Evolutionary conservation across 345 rosid genomes (phyloP).

Genomic region (Barbarea vulgaris): DNA sequence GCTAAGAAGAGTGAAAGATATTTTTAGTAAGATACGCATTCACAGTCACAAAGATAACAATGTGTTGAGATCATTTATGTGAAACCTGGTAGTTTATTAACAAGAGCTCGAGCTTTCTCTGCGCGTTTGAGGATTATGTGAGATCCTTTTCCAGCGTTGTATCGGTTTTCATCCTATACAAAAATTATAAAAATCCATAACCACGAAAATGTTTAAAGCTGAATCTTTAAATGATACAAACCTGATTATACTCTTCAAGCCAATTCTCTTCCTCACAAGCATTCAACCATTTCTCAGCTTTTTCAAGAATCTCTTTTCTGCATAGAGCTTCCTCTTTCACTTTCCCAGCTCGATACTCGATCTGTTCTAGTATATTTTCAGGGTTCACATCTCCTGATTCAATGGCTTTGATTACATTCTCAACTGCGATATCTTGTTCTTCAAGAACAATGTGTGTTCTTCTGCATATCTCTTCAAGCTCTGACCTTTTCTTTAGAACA

Average conservation of each 20-base stretch:
- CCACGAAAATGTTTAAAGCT: constrained; percentile 11
- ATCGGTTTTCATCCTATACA: constrained; percentile 89
- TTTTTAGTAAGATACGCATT: background rate
- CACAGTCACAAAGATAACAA: constrained; percentile 8
- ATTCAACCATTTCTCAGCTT: constrained; percentile 88
- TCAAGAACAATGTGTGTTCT: constrained; percentile 80
- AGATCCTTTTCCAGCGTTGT: constrained; percentile 92
- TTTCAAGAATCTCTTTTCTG: constrained; percentile 91
- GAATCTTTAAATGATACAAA: background rate
- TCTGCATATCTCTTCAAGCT: constrained; percentile 82
- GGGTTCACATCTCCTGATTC: constrained; percentile 79
- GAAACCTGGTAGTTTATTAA: constrained; percentile 88
- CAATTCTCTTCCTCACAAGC: constrained; percentile 95
- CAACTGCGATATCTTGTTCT: constrained; percentile 54
- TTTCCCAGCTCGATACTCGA: constrained; percentile 75
- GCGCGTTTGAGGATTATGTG: constrained; percentile 93
- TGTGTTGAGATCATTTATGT: constrained; percentile 4
- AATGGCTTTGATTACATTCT: constrained; percentile 67
- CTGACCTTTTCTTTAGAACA: constrained; percentile 80
- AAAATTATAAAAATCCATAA: background rate
- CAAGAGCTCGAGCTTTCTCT: constrained; percentile 90
- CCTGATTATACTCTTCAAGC: constrained; percentile 99
- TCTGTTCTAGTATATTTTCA: constrained; percentile 61
- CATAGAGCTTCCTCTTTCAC: constrained; percentile 89
- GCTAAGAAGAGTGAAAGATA: constrained; percentile 41